Conservation (phyloP, 2,329 filamentous ascomycete genomes). For the Phialocephala sp. region DNA sequence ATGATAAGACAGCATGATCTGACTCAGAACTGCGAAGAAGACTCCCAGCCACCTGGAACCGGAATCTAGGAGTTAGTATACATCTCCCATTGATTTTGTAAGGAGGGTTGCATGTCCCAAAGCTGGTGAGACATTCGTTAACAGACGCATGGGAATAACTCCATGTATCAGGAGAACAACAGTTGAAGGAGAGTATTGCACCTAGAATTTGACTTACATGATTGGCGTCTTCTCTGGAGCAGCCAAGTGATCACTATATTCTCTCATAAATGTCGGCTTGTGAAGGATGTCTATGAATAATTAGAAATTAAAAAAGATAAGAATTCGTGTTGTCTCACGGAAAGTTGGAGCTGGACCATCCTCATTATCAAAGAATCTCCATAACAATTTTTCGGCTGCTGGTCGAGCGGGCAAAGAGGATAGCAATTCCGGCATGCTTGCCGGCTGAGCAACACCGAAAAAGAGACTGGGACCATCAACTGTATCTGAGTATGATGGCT, state of each 20-base stretch:
- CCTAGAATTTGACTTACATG: conserved; percentile 48
- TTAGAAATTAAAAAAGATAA: background rate
- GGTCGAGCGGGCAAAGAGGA: conserved; percentile 79
- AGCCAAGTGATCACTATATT: conserved; percentile 61
- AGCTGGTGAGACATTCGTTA: too few species aligned
- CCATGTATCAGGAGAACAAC: too few species aligned
- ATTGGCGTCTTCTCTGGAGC: conserved; percentile 72
- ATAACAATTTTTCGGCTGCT: conserved; percentile 80
- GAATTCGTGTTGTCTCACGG: conserved; percentile 18
- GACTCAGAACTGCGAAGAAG: conserved; percentile 75
- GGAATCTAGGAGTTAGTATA: too few species aligned
- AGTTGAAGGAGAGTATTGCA: too few species aligned
- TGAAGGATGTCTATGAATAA: conserved; percentile 71
- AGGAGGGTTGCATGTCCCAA: too few species aligned
- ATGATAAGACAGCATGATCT: conserved; percentile 78
- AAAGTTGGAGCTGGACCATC: conserved; percentile 60
- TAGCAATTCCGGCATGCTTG: conserved; percentile 77
- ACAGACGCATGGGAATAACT: too few species aligned
- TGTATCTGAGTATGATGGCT: conserved; percentile 44
- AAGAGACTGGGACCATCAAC: conserved; percentile 70
- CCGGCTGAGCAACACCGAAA: conserved; percentile 71
- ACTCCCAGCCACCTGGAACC: conserved; percentile 67
- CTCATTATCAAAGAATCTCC: conserved; percentile 84
- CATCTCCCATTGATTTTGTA: too few species aligned
- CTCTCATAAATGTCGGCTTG: conserved; percentile 75